Base-by-base conservation (phyloP, 2,329 filamentous ascomycete genomes). In the Xylaria polymorpha region DNA sequence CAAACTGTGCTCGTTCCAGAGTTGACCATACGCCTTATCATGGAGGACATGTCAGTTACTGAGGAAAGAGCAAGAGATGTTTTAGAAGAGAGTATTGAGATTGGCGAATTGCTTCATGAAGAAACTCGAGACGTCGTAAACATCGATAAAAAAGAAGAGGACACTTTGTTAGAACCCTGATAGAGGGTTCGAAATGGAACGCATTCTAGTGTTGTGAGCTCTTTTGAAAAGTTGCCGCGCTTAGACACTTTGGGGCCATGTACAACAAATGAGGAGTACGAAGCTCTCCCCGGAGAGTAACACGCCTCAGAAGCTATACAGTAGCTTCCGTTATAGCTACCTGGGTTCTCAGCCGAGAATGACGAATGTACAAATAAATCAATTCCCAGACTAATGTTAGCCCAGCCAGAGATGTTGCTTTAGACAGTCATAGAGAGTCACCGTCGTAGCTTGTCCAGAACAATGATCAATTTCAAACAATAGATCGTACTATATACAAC, bases 1-100 rank as follows among this genome's bases (percentile, higher is more conserved):
- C 91, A 94, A 79, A 84, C 85, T 0, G 92, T 95, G 1, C 81
- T 97, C 69, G 92, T 97, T 29, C 92, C 93, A 0, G 94, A 97
- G 78, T 77, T 89, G 72, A 83, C 85, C 29, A 81, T 86, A 43
- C 81, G 79, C 68, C 79, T 90, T 61, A 87, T 89, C 70, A 85
- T 83, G 80, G 85, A 89, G 73, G 87, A 89, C 69, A 85, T 89
- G 84, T 67, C 71, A 2, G 81, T 86, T 25, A 77, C 73, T 2
- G 79, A 80, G 53, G 77, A 79, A 8, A 79, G 82, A 67, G 86
- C 86, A 20, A 81, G 83, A 71, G 79, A 80, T 32, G 87, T 94
- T 22, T 79, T 95, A 75, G 82, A 85, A 71, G 87, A 92, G 71
- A 94, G 92, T 78, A 87, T 86, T 72, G 83, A 85, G 61, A 81